Conservation (phyloP, 1,284 basidiomycete genomes). For the Marasmius sp. region DNA sequence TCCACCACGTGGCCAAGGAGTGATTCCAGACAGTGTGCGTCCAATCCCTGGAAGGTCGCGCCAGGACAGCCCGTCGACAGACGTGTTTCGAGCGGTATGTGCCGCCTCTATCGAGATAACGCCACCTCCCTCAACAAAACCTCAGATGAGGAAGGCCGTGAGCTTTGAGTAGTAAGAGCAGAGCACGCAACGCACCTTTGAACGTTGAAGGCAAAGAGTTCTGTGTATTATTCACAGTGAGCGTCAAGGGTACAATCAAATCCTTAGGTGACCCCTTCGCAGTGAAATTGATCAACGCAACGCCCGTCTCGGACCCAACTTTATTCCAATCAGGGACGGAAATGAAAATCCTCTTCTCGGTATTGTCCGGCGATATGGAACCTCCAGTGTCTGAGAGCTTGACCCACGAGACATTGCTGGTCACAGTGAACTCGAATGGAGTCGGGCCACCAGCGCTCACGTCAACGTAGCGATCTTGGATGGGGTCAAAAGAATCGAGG, state of each 20-base stretch:
- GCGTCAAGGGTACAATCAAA: not conserved
- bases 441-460: slow-evolving; percentile 60
- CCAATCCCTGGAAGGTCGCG: slow-evolving; percentile 59
- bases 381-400: slow-evolving; percentile 46
- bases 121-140: slow-evolving; percentile 65
- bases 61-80: slow-evolving; percentile 55
- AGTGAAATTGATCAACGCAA: not conserved
- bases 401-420: slow-evolving; percentile 55
- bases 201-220: not conserved
- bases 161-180: not conserved
- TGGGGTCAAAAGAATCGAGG: slow-evolving; percentile 57
- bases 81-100: slow-evolving; percentile 52
- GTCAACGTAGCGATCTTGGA: slow-evolving; percentile 56
- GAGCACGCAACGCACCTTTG: not conserved
- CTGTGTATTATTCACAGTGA: not conserved
- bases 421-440: slow-evolving; percentile 56
- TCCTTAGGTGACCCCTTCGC: not conserved
- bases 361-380: slow-evolving; percentile 45
- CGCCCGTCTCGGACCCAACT: slow-evolving; percentile 37
- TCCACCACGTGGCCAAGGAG: slow-evolving; percentile 56
- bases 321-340: slow-evolving; percentile 59
- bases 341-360: slow-evolving; percentile 56
- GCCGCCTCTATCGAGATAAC: slow-evolving; percentile 66
- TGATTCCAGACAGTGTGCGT: slow-evolving; percentile 58
- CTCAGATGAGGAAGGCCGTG: slow-evolving; percentile 24